A percentile compares a stretch with the other conserved stretches of the same genome.
Conservation (phyloP, 2,329 filamentous ascomycete species). For the Xylariaceae sp. region DNA sequence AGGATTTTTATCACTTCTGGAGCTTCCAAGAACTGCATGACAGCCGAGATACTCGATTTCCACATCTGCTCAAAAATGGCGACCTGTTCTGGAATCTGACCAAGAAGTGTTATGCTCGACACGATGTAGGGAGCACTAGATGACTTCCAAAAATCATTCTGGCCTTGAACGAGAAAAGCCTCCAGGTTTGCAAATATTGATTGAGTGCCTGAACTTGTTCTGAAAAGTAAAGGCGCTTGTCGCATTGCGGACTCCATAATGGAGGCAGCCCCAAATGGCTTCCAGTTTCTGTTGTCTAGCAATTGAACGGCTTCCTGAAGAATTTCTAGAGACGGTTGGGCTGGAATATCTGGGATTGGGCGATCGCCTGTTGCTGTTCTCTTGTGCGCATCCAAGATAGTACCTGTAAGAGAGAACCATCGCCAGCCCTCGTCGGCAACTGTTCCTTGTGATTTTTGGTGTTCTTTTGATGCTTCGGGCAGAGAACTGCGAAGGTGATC, state of each 20-base stretch:
- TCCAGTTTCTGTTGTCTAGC: constrained; percentile 49
- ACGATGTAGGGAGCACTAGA: constrained; percentile 65
- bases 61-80: constrained; percentile 40
- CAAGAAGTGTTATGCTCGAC: constrained; percentile 58
- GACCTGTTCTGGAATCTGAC: constrained; percentile 37
- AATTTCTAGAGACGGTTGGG: constrained; percentile 30
- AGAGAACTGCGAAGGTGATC: constrained; percentile 68
- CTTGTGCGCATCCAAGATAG: constrained; percentile 38
- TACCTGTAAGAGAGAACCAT: constrained; percentile 58
- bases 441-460: constrained; percentile 65
- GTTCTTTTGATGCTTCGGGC: constrained; percentile 77
- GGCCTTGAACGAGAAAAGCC: constrained; percentile 50
- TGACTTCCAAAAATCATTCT: constrained; percentile 59
- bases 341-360: constrained; percentile 28
- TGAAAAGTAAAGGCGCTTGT: constrained; percentile 41
- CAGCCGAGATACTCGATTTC: constrained; percentile 39
- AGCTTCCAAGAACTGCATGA: constrained; percentile 34
- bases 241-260: constrained; percentile 40
- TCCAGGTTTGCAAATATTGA: constrained; percentile 42
- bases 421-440: constrained; percentile 64
- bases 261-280: constrained; percentile 52
- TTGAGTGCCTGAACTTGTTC: constrained; percentile 22
- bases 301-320: constrained; percentile 37
- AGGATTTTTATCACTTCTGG: constrained; percentile 34
- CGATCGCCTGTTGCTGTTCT: constrained; percentile 18